Base-by-base conservation (phyloP, 2,329 filamentous ascomycete genomes). In the Coniochaeta hoffmannii region DNA sequence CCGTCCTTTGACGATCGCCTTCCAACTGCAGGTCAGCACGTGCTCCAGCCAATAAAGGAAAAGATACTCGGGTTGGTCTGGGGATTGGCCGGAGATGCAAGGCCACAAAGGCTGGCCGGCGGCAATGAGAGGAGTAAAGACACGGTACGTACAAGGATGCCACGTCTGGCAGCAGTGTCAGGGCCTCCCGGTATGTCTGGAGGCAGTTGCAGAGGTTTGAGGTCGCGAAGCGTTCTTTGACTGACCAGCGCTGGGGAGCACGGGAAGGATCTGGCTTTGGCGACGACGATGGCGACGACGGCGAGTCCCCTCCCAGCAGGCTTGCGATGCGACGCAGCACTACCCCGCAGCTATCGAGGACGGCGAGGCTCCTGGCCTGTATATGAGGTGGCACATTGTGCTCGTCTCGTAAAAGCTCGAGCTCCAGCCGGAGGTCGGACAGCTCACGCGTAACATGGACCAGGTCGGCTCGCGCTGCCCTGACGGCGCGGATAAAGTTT, bases 351-450 rank as follows among this genome's bases (percentile, higher is more conserved):
- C 57, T 53, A 34, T 59, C 59, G 10, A 64, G 51, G n/a, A 65
- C 46, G 8, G 44, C 54, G 24, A 60, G 51, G 28, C 62, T 57
- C 34, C 62, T 55, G 12, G 56, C 53, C 14, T 63, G 59, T 10
- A 64, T 53, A 4, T 51, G 26, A 14, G 55, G 17, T 1, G 63
- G 61, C 2, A 65, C 57, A 11, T 35, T 51, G 12, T 56, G 57
- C 24, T 65, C 62, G 41, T 63, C 60, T 26, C 54, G 58, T 30
- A 64, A 50, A 38, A 65, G 55, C 31, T 65, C 63, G 10, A 65
- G 58, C 3, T 63, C 19, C 14, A 65, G 57, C 4, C 62, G 61
- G 49, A 65, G 31, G 55, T 64, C 63, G 15, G 63, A 61, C 10
- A 64, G 56, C 32, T 64, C 62, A 26, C 62, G 61, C 14, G 60